These are phyloP conservation scores for Penicillium herquei DNA, from an alignment of 495 filamentous ascomycete species.

Conservation along the genomic window DNA sequence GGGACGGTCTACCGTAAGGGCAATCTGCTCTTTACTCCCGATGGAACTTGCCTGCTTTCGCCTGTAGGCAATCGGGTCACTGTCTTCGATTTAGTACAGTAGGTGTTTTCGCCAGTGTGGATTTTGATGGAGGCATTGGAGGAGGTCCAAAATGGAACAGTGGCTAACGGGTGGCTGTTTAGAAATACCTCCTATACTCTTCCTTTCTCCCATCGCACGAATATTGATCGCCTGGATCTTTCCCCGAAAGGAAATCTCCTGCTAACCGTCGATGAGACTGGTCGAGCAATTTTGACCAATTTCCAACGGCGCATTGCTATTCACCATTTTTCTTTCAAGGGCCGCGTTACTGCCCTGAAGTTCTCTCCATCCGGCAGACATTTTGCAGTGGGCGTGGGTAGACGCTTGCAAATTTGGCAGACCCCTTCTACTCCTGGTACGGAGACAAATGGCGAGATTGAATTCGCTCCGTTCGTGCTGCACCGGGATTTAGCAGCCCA, in stretches of 20 bases:
- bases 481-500: conserved; percentile 85
- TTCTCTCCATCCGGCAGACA: conserved; percentile 90
- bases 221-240: conserved; percentile 83
- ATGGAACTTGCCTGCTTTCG: conserved; percentile 94
- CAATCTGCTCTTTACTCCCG: conserved; percentile 93
- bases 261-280: conserved; percentile 91
- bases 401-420: conserved; percentile 91
- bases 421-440: conserved; percentile 83
- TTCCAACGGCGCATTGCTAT: conserved; percentile 79
- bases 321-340: conserved; percentile 91
- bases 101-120: conserved; percentile 27
- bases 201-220: conserved; percentile 89
- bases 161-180: background rate
- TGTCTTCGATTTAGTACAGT: conserved; percentile 96
- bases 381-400: conserved; percentile 82
- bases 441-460: conserved; percentile 74
- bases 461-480: conserved; percentile 91
- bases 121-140: background rate
- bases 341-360: conserved; percentile 74
- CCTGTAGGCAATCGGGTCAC: conserved; percentile 95
- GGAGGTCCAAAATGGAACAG: too few relatives aligned
- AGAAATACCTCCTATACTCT: conserved; percentile 97
- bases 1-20: conserved; percentile 97
- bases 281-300: conserved; percentile 86
- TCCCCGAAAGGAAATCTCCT: conserved; percentile 87